These are phyloP conservation scores for Parasitella parasitica DNA, from an alignment of 371 early-diverging fungal species.

Conservation along the genomic window DNA sequence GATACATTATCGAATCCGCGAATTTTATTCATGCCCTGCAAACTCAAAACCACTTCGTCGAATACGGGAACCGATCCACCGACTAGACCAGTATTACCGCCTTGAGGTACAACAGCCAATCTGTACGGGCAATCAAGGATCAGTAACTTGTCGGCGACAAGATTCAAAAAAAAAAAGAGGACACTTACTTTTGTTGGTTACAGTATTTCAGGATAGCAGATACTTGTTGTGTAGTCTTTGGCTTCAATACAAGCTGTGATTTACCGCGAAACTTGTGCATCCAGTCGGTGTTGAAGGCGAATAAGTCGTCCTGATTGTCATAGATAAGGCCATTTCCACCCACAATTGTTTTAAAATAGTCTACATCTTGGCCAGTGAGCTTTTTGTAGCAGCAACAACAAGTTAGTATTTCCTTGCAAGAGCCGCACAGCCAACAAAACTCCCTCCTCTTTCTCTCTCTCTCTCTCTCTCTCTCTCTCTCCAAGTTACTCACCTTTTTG, in stretches of 20 bases:
- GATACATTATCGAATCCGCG: slow-evolving; percentile 83
- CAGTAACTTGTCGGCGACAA: no score
- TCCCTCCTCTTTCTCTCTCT: no score
- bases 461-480: no score
- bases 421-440: no score
- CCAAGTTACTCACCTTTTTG: slow-evolving; percentile 50
- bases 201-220: slow-evolving; percentile 86
- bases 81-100: slow-evolving; percentile 94
- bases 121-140: no score
- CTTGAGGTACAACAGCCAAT: slow-evolving; percentile 95
- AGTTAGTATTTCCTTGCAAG: not conserved
- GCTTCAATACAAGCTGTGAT: slow-evolving; percentile 82
- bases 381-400: not conserved
- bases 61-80: slow-evolving; percentile 94
- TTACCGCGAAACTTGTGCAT: slow-evolving; percentile 88
- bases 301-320: slow-evolving; percentile 55
- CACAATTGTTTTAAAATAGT: slow-evolving; percentile 60
- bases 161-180: no score
- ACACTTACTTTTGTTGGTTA: slow-evolving; percentile 66
- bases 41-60: slow-evolving; percentile 89
- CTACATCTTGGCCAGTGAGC: slow-evolving; percentile 60
- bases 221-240: slow-evolving; percentile 86
- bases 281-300: slow-evolving; percentile 87
- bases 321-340: slow-evolving; percentile 49
- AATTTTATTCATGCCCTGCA: slow-evolving; percentile 78